Evolutionary conservation across 345 rosid genomes (phyloP).

Genomic region (Euclidium syriacum): DNA sequence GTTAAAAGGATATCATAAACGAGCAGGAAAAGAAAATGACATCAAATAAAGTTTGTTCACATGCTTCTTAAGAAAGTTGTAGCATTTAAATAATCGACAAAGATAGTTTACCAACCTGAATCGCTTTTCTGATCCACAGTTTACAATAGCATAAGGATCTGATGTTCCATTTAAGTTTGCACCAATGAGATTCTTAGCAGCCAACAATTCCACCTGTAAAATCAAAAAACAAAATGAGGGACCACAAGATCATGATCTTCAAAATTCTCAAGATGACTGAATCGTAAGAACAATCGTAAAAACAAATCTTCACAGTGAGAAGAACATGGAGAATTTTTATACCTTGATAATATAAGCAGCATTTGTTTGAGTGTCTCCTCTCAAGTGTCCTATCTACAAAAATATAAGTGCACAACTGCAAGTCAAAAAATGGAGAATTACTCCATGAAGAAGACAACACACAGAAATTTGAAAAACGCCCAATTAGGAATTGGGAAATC

Average conservation of each 20-base stretch:
- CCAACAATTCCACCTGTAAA: conserved; percentile 81
- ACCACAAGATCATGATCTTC: not conserved
- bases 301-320: not conserved
- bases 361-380: conserved; percentile 59
- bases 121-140: conserved; percentile 90
- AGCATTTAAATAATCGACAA: conserved; percentile 3
- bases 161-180: conserved; percentile 96
- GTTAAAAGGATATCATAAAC: not conserved
- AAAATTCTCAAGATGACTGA: not conserved
- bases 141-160: conserved; percentile 96
- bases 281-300: not conserved
- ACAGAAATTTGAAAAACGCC: not conserved
- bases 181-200: conserved; percentile 95
- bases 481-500: not conserved
- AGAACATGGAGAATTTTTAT: not conserved
- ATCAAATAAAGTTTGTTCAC: conserved; percentile 10
- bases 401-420: conserved; percentile 85
- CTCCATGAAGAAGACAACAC: conserved; percentile 37
- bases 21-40: not conserved
- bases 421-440: conserved; percentile 72
- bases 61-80: conserved; percentile 6
- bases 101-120: conserved; percentile 58
- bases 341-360: conserved; percentile 56
- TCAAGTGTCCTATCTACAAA: conserved; percentile 69
- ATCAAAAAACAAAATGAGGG: not conserved